Percentiles rank a stretch among this genome's conserved stretches.
Conservation (phyloP, 352 stramenopile genomes). For the Phytophthora macrochlamydospora region DNA sequence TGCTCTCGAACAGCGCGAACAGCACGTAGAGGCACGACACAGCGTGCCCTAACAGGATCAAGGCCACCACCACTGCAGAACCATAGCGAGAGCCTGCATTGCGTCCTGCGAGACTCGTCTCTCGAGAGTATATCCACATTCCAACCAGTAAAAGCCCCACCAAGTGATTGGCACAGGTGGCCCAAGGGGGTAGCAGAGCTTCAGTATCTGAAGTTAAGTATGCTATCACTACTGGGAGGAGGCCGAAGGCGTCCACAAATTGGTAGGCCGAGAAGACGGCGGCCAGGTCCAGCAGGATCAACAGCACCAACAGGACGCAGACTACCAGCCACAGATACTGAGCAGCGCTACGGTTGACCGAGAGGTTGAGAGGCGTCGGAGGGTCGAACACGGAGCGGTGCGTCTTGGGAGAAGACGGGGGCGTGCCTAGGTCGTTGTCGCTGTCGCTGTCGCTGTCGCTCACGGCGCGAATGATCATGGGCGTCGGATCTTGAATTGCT, state of each 20-base stretch:
- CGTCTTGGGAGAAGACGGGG: constrained; percentile 1
- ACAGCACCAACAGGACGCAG: constrained; percentile 42
- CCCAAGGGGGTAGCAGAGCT: constrained; percentile 22
- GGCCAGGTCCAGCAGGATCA: constrained; percentile 70
- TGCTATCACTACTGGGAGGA: constrained; percentile 31
- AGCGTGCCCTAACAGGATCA: constrained; percentile 63
- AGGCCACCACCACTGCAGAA: constrained; percentile 19
- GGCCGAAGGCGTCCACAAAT: constrained; percentile 38
- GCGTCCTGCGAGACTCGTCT: constrained; percentile 26
- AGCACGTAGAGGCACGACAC: constrained; percentile 70
- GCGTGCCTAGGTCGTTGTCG: constrained; percentile 22
- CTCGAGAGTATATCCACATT: constrained; percentile 62
- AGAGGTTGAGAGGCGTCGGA: neutral
- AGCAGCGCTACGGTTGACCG: neutral
- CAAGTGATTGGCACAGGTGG: constrained; percentile 54
- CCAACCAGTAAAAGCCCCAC: constrained; percentile 46
- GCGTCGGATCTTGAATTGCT: constrained; percentile 5
- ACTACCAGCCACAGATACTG: constrained; percentile 53
- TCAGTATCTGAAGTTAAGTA: neutral
- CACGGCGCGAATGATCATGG: constrained; percentile 81
- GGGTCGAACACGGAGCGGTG: constrained; percentile 31
- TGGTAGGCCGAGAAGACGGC: constrained; percentile 26
- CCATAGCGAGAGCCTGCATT: constrained; percentile 27
- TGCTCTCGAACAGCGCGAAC: constrained; percentile 72
- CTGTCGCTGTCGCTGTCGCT: constrained; percentile 61